These are phyloP conservation scores for Crithidia fasciculata DNA, from an alignment of 208 protist genomes.

Conservation along the genomic window DNA sequence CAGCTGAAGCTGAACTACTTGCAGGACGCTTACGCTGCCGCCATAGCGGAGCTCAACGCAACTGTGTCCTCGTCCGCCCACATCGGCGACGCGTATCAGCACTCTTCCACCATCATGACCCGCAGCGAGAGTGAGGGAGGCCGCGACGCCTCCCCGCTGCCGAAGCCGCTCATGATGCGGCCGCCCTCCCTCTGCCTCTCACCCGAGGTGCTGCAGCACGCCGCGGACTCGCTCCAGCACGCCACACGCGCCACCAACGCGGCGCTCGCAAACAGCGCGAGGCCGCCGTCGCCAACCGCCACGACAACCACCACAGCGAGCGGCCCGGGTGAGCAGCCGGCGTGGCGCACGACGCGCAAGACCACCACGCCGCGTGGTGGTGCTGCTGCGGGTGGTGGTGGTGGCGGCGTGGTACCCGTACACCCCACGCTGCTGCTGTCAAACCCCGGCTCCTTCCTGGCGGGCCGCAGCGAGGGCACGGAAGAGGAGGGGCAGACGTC, in stretches of 20 bases:
- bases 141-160: background rate
- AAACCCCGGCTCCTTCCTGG: background rate
- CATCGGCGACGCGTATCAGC: background rate
- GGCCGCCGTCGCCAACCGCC: background rate
- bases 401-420: background rate
- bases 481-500: constrained; percentile 15
- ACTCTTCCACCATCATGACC: constrained; percentile 11
- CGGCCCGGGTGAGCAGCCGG: background rate
- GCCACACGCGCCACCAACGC: too few relatives aligned
- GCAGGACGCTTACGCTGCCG: constrained; percentile 17
- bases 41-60: constrained; percentile 28
- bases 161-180: constrained; percentile 5
- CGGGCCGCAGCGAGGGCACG: constrained; percentile 1
- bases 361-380: too few relatives aligned
- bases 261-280: too few relatives aligned
- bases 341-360: background rate
- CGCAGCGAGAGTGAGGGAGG: constrained; percentile 13
- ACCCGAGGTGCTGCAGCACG: constrained; percentile 21
- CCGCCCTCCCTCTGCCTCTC: constrained; percentile 18
- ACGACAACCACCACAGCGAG: background rate
- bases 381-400: background rate
- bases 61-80: constrained; percentile 13
- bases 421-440: constrained; percentile 4
- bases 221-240: constrained; percentile 2
- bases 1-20: constrained; percentile 32